These are phyloP conservation scores for Lachnellula suecica DNA, from an alignment of 2,329 filamentous ascomycete species.

Conservation along the genomic window DNA sequence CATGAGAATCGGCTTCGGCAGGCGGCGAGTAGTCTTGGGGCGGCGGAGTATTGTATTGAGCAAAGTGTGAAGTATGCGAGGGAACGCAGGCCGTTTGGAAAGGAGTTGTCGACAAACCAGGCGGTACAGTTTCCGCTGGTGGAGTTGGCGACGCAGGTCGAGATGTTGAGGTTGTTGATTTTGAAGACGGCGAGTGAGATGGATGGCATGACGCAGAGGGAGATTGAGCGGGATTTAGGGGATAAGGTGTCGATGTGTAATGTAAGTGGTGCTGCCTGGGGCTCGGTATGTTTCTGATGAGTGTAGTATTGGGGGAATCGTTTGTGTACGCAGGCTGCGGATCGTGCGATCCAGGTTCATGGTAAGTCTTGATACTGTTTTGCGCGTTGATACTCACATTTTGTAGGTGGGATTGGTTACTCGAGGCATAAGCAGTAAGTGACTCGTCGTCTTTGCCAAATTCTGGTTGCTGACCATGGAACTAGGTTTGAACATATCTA, in stretches of 20 bases:
- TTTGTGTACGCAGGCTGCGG: constrained; percentile 58
- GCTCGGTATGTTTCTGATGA: constrained; percentile 73
- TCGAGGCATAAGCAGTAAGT: constrained; percentile 27
- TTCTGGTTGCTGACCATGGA: not conserved
- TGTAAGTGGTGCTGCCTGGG: constrained; percentile 68
- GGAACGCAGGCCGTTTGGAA: constrained; percentile 53
- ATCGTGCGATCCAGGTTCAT: constrained; percentile 55
- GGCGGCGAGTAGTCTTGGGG: constrained; percentile 58
- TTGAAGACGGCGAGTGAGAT: constrained; percentile 61
- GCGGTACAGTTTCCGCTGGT: constrained; percentile 65
- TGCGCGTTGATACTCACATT: constrained; percentile 15
- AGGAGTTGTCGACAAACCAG: constrained; percentile 57
- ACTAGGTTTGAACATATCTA: constrained; percentile 67
- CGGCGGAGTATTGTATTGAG: constrained; percentile 59
- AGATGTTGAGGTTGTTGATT: constrained; percentile 61
- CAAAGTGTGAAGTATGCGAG: constrained; percentile 56
- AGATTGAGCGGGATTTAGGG: constrained; percentile 55
- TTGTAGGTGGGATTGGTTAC: constrained; percentile 24
- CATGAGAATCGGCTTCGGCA: constrained; percentile 67
- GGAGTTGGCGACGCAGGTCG: constrained; percentile 58
- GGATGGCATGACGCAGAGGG: constrained; percentile 49
- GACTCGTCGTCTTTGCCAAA: not conserved
- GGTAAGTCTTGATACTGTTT: constrained; percentile 27
- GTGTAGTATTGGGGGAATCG: constrained; percentile 57
- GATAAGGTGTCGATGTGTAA: constrained; percentile 67